Base-by-base conservation (phyloP, 2,329 filamentous ascomycete species). In the Sporothrix luriei region DNA sequence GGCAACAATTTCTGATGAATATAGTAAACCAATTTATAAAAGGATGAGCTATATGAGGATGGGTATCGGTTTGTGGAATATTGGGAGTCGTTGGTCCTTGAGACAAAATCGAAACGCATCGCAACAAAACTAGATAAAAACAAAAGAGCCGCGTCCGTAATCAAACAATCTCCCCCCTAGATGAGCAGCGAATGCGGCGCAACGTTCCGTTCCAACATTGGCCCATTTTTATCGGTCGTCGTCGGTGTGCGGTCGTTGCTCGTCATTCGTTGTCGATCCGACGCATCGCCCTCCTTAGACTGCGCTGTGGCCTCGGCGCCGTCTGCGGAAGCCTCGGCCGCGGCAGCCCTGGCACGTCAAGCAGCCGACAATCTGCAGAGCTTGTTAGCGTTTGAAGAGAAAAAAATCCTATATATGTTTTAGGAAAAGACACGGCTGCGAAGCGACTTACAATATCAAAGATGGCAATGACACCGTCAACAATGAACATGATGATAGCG, bases 381-480 rank as follows among this genome's bases (percentile, higher is more conserved):
- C 24, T 19, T 33, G 48, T 65, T 38, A 65, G 49, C 19, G 0
- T n/a, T n/a, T n/a, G n/a, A n/a, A n/a, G n/a, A n/a, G n/a, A n/a
- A n/a, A n/a, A n/a, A n/a, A n/a, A n/a, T n/a, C n/a, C n/a, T n/a
- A n/a, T n/a, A n/a, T n/a, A n/a, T n/a, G 40, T 13, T 46, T 46
- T 43, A 11, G 11, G 4, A 16, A 46, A 16, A 46, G 13, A 46
- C 33, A 6, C 33, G 33, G 33, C 33, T 33, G 33, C 33, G 33
- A 33, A 7, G 33, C 33, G 16, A 49, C 29, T 16, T 70, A 73
- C 71, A 61, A 90, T 87, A 77, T 85, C 84, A 79, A 88, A 83
- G 79, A 91, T 83, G 70, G 83, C 79, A 72, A 91, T 87, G 75
- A 92, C 79, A 75, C 87, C 90, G 78, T 84, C 84, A 78, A 92